Conservation (phyloP, 345 rosid species). For the Sonneratia alba region DNA sequence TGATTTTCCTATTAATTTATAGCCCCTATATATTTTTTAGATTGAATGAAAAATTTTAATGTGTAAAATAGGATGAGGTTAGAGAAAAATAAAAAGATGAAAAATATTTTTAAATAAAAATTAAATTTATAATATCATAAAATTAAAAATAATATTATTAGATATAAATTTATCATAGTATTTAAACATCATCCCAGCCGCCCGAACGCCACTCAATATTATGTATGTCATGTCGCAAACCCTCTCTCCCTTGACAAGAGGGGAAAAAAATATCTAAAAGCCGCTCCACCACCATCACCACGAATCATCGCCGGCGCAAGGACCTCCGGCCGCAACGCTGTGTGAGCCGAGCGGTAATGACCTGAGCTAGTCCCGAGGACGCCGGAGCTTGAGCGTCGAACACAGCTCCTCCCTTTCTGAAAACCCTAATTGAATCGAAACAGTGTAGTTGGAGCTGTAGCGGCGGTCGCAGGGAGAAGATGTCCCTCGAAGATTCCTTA, state of each 20-base stretch:
- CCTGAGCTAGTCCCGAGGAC: neutral
- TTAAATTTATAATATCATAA: too few relatives aligned
- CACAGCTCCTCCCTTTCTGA: neutral
- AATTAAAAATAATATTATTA: too few relatives aligned
- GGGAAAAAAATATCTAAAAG: slow-evolving; percentile 25
- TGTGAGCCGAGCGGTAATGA: neutral
- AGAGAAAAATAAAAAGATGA: too few relatives aligned
- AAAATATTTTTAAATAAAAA: too few relatives aligned
- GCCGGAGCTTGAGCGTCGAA: neutral
- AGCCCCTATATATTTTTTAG: too few relatives aligned
- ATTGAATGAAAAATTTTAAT: too few relatives aligned
- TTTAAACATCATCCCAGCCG: slow-evolving; percentile 56
- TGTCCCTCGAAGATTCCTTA: slow-evolving; percentile 63
- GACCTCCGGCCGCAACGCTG: neutral
- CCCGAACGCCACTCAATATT: slow-evolving; percentile 67
- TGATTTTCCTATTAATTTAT: too few relatives aligned
- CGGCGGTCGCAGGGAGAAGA: slow-evolving; percentile 3
- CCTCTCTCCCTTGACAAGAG: slow-evolving; percentile 15
- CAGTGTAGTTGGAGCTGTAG: neutral
- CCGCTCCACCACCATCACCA: neutral
- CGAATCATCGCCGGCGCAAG: neutral
- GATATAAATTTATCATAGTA: neutral
- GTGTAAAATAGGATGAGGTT: too few relatives aligned
- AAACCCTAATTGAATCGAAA: neutral
- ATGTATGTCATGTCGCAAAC: slow-evolving; percentile 10